A percentile compares a stretch with the other conserved stretches of the same genome.
Conservation (phyloP, 2,329 filamentous ascomycete genomes). For the Xylaria sp. region DNA sequence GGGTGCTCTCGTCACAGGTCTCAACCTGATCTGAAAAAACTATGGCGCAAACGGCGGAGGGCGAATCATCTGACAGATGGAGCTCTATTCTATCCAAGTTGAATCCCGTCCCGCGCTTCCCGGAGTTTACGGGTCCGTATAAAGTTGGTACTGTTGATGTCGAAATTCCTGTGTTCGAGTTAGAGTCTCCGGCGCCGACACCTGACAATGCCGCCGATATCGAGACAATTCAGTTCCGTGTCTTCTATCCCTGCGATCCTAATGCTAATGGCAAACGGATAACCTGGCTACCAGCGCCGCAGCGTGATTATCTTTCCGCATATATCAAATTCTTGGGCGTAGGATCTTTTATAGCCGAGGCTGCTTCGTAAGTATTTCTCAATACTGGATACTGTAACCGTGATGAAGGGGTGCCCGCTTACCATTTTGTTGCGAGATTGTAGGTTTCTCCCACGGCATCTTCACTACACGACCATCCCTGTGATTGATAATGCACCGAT, state of each 20-base stretch:
- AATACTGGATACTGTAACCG: background rate
- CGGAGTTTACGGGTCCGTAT: slow-evolving; percentile 80
- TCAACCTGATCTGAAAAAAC: background rate
- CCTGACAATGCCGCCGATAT: slow-evolving; percentile 68
- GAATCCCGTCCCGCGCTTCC: slow-evolving; percentile 77
- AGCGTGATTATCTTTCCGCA: slow-evolving; percentile 77
- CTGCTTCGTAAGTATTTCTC: slow-evolving; percentile 65
- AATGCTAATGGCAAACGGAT: slow-evolving; percentile 68
- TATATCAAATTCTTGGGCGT: slow-evolving; percentile 82
- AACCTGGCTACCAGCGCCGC: slow-evolving; percentile 81
- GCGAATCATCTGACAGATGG: slow-evolving; percentile 53
- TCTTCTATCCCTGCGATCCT: slow-evolving; percentile 79
- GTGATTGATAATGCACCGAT: slow-evolving; percentile 77
- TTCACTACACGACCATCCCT: slow-evolving; percentile 79
- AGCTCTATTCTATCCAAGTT: slow-evolving; percentile 64
- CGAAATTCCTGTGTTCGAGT: slow-evolving; percentile 76
- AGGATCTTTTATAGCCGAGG: slow-evolving; percentile 65
- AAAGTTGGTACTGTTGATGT: slow-evolving; percentile 83
- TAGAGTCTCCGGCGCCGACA: slow-evolving; percentile 64
- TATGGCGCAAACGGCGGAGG: slow-evolving; percentile 41
- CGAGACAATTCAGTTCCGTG: slow-evolving; percentile 79
- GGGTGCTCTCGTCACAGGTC: background rate
- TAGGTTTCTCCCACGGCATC: slow-evolving; percentile 74
- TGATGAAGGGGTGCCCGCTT: slow-evolving; percentile 13
- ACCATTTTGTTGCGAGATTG: slow-evolving; percentile 17